Evolutionary conservation across 805 yeast genomes (phyloP).

Genomic region (Maudiozyma saulgeensis): DNA sequence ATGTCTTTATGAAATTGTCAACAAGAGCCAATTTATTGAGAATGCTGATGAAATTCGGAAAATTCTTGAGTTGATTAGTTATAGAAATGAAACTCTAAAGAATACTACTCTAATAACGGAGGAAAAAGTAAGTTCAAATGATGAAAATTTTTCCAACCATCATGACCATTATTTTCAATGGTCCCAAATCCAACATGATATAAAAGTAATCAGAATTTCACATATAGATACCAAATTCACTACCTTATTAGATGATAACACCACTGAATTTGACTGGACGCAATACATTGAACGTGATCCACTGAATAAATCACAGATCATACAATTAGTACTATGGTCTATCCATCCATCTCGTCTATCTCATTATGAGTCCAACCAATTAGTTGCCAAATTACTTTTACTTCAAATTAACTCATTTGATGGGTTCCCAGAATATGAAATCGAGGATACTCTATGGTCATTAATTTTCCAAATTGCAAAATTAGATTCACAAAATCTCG

Average conservation of each 20-base stretch:
- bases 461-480: constrained; percentile 31
- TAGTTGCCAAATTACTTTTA: constrained; percentile 23
- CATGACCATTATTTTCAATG: not conserved
- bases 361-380: constrained; percentile 25
- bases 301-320: constrained; percentile 14
- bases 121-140: not conserved
- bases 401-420: constrained; percentile 22
- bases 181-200: constrained; percentile 8
- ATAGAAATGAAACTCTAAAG: constrained; percentile 64
- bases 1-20: constrained; percentile 33
- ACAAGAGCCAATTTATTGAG: constrained; percentile 16
- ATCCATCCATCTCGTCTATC: constrained; percentile 22
- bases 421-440: constrained; percentile 25
- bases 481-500: constrained; percentile 22
- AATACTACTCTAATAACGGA: constrained; percentile 31
- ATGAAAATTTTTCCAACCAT: not conserved
- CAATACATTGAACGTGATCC: constrained; percentile 23
- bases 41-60: constrained; percentile 27
- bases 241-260: constrained; percentile 20
- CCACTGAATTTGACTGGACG: constrained; percentile 26
- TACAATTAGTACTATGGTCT: constrained; percentile 27
- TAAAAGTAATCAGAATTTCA: constrained; percentile 23
- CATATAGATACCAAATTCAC: constrained; percentile 19
- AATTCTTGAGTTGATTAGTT: constrained; percentile 51
- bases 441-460: constrained; percentile 30